phyloP scores from a whole-genome alignment of 2,329 filamentous ascomycete genomes.

The Fusarium temperatum region DNA sequence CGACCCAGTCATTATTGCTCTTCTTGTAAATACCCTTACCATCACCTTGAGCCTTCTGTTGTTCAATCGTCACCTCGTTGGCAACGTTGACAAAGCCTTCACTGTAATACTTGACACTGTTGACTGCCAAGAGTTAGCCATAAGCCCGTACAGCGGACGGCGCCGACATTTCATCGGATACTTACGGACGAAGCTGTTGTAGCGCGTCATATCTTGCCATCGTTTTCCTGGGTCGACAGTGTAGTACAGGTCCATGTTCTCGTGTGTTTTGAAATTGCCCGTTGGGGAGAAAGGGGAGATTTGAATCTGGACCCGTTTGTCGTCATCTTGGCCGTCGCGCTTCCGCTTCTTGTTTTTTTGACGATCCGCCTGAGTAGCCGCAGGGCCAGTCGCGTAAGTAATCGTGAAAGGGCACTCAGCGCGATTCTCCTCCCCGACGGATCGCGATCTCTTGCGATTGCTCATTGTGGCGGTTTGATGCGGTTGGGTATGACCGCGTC shows the following conservation, averaged over 20 bases:
- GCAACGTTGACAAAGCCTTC: constrained; percentile 68
- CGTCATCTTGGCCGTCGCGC: constrained; percentile 57
- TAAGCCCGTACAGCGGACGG: constrained; percentile 23
- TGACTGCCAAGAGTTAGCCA: constrained; percentile 53
- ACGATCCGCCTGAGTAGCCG: constrained; percentile 45
- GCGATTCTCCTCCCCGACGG: constrained; percentile 59
- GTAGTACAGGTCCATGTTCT: constrained; percentile 65
- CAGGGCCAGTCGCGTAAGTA: constrained; percentile 42
- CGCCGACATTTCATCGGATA: constrained; percentile 37
- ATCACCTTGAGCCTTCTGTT: constrained; percentile 56
- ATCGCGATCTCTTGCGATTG: constrained; percentile 62
- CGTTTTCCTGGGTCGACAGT: constrained; percentile 61
- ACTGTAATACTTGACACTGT: constrained; percentile 65
- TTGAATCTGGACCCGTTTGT: constrained; percentile 58
- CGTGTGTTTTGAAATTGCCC: constrained; percentile 63
- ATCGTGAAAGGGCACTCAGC: constrained; percentile 66
- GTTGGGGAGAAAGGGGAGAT: constrained; percentile 63
- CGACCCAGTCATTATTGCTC: constrained; percentile 73
- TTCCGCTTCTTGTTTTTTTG: constrained; percentile 59
- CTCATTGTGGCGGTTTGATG: constrained; percentile 41
- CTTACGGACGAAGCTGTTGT: constrained; percentile 70
- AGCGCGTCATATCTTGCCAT: constrained; percentile 68
- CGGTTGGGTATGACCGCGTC: constrained; percentile 40
- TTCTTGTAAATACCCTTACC: constrained; percentile 42
- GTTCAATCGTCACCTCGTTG: constrained; percentile 65